Conservation (phyloP, 441 rosid genomes). For the Corymbia citriodora region DNA sequence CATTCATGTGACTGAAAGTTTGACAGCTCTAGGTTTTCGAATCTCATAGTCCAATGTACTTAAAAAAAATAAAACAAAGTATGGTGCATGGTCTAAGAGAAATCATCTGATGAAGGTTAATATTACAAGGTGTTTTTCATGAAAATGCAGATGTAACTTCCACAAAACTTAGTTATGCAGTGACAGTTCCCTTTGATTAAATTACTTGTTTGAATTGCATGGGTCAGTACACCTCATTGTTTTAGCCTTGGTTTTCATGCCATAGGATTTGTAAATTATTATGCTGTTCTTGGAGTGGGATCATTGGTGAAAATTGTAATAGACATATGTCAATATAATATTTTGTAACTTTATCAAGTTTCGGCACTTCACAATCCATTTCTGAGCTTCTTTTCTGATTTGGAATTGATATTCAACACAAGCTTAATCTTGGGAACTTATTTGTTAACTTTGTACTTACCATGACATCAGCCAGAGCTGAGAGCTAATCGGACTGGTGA, state of each 20-base stretch:
- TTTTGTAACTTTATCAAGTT: background rate
- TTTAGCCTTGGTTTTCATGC: background rate
- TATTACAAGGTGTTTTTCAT: background rate
- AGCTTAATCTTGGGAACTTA: background rate
- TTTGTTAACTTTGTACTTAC: background rate
- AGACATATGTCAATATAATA: background rate
- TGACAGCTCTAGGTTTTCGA: background rate
- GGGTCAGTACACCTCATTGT: background rate
- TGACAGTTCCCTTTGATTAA: background rate
- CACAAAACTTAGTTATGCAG: background rate
- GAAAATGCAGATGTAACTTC: background rate
- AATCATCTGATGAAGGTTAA: background rate
- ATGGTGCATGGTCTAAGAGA: background rate
- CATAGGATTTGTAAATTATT: background rate
- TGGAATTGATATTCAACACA: background rate
- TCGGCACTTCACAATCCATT: background rate
- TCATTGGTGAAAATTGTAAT: background rate
- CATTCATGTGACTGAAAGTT: background rate
- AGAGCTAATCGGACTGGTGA: background rate
- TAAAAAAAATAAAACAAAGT: background rate
- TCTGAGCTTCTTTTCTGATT: background rate
- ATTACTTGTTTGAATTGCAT: background rate
- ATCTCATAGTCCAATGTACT: background rate
- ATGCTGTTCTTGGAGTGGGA: background rate
- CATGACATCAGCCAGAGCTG: background rate